phyloP scores from a whole-genome alignment of 2,329 filamentous ascomycete genomes.

The Penicillium sp. region DNA sequence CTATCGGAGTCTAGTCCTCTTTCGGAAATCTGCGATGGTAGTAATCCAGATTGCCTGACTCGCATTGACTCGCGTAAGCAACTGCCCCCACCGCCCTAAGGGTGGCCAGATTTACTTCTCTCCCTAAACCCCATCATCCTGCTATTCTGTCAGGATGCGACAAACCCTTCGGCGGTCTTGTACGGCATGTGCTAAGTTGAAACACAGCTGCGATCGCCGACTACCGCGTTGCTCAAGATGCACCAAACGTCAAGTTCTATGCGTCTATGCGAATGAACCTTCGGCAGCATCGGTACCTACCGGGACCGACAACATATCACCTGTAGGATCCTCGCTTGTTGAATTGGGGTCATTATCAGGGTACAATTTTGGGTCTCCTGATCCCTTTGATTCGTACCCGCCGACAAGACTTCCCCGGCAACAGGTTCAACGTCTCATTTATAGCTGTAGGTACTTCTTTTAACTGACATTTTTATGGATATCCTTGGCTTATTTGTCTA shows the following conservation, averaged over 20 bases:
- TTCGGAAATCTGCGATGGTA: constrained; percentile 7
- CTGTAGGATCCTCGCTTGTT: constrained; percentile 4
- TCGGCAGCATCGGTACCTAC: constrained; percentile 30
- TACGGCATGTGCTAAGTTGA: constrained; percentile 59
- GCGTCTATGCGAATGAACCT: constrained; percentile 61
- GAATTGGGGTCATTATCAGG: constrained; percentile 19
- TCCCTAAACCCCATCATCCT: neutral
- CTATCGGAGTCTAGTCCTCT: constrained; percentile 30
- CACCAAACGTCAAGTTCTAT: constrained; percentile 52
- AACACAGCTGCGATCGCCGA: constrained; percentile 60
- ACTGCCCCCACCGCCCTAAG: neutral
- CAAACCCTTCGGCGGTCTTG: constrained; percentile 63
- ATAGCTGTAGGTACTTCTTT: constrained; percentile 52
- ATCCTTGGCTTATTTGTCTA: constrained; percentile 33
- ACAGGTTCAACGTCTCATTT: constrained; percentile 60
- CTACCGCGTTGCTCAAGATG: constrained; percentile 62
- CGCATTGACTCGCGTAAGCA: neutral
- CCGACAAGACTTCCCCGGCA: constrained; percentile 55
- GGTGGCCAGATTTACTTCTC: constrained; percentile 3
- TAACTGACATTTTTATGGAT: neutral
- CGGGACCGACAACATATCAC: constrained; percentile 12
- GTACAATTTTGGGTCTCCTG: constrained; percentile 46
- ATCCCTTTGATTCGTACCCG: constrained; percentile 63
- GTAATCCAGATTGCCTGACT: neutral
- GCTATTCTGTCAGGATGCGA: constrained; percentile 48